phyloP scores from a whole-genome alignment of 352 stramenopile genomes.

The Globisporangium splendens region DNA sequence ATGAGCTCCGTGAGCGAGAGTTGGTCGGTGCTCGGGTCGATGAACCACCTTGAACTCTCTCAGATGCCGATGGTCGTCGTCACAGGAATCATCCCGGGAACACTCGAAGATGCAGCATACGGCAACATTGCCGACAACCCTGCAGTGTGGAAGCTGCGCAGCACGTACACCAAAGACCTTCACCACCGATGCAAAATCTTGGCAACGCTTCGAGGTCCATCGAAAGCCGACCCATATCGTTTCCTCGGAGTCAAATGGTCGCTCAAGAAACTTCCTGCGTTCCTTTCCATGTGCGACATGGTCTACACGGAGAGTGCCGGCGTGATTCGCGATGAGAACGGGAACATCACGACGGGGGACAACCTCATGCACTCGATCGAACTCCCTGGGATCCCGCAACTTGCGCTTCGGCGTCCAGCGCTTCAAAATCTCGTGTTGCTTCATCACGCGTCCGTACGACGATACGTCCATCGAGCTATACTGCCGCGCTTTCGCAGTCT shows the following conservation, averaged over 20 bases:
- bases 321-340: constrained; percentile 27
- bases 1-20: neutral
- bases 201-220: constrained; percentile 24
- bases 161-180: constrained; percentile 25
- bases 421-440: constrained; percentile 33
- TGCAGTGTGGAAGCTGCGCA: constrained; percentile 21
- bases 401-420: constrained; percentile 33
- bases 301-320: constrained; percentile 38
- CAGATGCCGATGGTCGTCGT: constrained; percentile 16
- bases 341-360: constrained; percentile 30
- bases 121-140: constrained; percentile 20
- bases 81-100: constrained; percentile 17
- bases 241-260: constrained; percentile 18
- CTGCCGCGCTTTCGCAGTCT: constrained; percentile 40
- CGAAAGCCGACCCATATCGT: constrained; percentile 11
- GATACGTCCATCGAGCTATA: constrained; percentile 39
- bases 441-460: constrained; percentile 29
- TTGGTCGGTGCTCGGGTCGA: neutral
- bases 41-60: neutral
- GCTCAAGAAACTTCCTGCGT: neutral
- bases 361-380: constrained; percentile 33
- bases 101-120: constrained; percentile 21
- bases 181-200: constrained; percentile 23
- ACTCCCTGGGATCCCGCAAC: constrained; percentile 9
- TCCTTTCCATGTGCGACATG: constrained; percentile 13